Base-by-base conservation (phyloP, 2,329 filamentous ascomycete genomes). In the Hymenoscyphus infarciens region DNA sequence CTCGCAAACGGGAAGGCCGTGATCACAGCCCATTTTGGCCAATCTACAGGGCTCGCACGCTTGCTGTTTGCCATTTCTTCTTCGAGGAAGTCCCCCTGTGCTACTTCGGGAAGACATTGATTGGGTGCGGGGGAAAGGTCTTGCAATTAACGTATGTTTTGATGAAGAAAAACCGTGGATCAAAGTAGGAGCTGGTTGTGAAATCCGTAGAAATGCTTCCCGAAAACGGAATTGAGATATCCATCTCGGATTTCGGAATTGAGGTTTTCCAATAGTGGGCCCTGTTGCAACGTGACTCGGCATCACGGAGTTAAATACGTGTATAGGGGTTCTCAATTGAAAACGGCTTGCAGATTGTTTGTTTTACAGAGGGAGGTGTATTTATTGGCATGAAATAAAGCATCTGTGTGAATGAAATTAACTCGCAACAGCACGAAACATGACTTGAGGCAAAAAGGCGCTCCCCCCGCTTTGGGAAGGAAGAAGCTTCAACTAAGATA, bases 21-120 rank as follows among this genome's bases (percentile, higher is more conserved):
- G 70, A 56, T 73, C 70, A 60, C 70, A 73, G 42, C 67, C 64
- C 29, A 71, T 67, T 57, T 73, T 73, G 8, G 71, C 70, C 54
- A 70, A 70, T 13, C 71, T 64, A 62, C 72, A 72, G 25, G 70
- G 69, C 55, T 71, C 69, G 42, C 68, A 71, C 10, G 68, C 67
- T 55, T 68, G 69, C 38, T 69, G 66, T 54, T 71, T 71, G 16
- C 71, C 71, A 62, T 72, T 73, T 29, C 71, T 64, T 29, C 71
- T 66, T 38, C 69, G 62, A n/a, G 60, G 60, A 54, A 62, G 56
- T 19, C 42, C 56, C n/a, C 56, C 49, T n/a, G 33, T 8, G 60
- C 56, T 54, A n/a, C 39, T 58, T 25, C 45, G n/a, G 29, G 60
- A 38, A 13, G 60, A 35, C 56, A 55, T 42, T 39, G 49, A n/a